phyloP scores from a whole-genome alignment of 1,284 basidiomycete species.

The Heterobasidion annosum region DNA sequence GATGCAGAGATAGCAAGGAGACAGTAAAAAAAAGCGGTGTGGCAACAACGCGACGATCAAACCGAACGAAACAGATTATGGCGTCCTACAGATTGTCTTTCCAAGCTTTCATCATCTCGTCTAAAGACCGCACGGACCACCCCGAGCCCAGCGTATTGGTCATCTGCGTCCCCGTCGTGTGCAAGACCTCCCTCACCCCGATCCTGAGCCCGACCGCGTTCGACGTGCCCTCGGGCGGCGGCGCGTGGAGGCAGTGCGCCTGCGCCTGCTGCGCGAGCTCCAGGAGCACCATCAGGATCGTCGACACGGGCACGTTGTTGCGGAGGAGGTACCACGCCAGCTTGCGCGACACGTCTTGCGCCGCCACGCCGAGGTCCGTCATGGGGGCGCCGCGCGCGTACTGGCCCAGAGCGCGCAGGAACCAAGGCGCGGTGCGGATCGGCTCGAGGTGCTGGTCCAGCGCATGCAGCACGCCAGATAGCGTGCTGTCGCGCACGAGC shows the following conservation, averaged over 20 bases:
- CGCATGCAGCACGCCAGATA: conserved; percentile 51
- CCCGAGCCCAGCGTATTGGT: conserved; percentile 55
- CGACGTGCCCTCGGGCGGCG: conserved; percentile 42
- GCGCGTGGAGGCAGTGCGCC: conserved; percentile 35
- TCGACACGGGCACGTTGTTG: conserved; percentile 59
- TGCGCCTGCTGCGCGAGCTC: conserved; percentile 53
- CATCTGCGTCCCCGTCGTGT: conserved; percentile 59
- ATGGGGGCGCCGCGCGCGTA: conserved; percentile 35
- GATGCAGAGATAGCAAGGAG: too few relatives aligned
- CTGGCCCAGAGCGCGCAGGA: conserved; percentile 34
- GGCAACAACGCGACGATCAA: not conserved
- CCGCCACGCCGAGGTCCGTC: conserved; percentile 2
- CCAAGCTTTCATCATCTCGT: conserved; percentile 57
- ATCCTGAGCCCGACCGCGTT: conserved; percentile 38
- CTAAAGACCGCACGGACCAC: conserved; percentile 55
- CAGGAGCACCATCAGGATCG: conserved; percentile 47
- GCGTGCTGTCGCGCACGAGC: conserved; percentile 59
- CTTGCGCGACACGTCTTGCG: conserved; percentile 20
- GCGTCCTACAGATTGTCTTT: conserved; percentile 5
- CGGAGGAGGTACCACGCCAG: conserved; percentile 56
- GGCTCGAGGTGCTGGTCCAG: conserved; percentile 47
- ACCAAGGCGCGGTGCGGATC: conserved; percentile 32
- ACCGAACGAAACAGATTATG: not conserved
- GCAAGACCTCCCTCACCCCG: conserved; percentile 61
- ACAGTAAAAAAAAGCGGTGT: too few relatives aligned